Base-by-base conservation (phyloP, 1,139 yeast genomes). In the Kodamaea arcana region DNA sequence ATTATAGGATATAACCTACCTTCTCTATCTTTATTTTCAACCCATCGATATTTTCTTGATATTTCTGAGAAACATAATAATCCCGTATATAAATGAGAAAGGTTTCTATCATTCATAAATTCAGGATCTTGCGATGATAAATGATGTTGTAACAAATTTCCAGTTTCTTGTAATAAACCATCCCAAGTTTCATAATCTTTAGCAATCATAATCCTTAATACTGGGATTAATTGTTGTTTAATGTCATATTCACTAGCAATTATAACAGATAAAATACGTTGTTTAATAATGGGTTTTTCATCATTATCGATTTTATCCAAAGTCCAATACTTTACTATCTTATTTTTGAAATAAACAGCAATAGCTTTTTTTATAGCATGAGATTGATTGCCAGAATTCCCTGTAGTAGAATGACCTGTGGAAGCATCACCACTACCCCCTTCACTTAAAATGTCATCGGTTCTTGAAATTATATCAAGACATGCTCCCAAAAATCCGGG, bases 401-500 rank as follows among this genome's bases (percentile, higher is more conserved):
- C n/a, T n/a, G n/a, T n/a, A n/a, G n/a, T n/a, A 15, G 77, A 68
- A 4, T 79, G 79, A 10, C 70, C 72, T 12, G 62, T 63, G 9
- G 13, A 14, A 7, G 15, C 12, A 14, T 15, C 29, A n/a, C n/a
- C n/a, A n/a, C n/a, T n/a, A n/a, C n/a, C n/a, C n/a, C n/a, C n/a
- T n/a, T 21, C 11, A 9, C 23, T 11, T 11, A 21, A 11, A 27
- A 73, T 70, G n/a, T 71, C 36, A 31, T 44, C 48, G 14, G 52
- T 25, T 5, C 48, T 43, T 24, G 52, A 46, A 27, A 86, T 72
- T 37, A 92, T 80, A 50, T 86, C 92, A 31, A 92, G 63, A 56
- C 96, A 85, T 1, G 90, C 92, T 9, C 83, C 83, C 31, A 88
- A 65, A 51, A 92, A 92, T 2, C 95, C 96, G 1, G 86, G 76